Evolutionary conservation across 768 basidiomycete species (phyloP).

Genomic region (Kwoniella newhampshirensis): DNA sequence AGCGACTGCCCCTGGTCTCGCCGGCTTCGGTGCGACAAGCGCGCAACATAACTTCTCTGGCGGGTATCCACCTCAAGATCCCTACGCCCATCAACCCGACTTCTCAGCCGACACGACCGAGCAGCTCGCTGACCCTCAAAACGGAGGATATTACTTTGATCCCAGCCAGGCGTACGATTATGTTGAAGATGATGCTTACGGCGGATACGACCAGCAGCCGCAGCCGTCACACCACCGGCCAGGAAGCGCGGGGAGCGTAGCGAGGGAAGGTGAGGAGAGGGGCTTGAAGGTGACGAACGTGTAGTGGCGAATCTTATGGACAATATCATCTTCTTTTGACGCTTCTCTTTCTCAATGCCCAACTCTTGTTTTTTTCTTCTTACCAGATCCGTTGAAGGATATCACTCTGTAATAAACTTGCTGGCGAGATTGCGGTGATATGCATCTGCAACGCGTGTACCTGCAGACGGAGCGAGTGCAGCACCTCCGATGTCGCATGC

Average conservation of each 20-base stretch:
- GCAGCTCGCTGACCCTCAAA: not conserved
- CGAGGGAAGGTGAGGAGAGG: conserved; percentile 20
- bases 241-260: conserved; percentile 41
- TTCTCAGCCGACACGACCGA: conserved; percentile 6
- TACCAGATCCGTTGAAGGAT: too few relatives aligned
- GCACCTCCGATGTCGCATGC: too few relatives aligned
- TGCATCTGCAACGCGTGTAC: too few relatives aligned
- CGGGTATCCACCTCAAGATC: conserved; percentile 11
- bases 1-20: conserved; percentile 37
- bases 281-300: conserved; percentile 39
- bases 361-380: too few relatives aligned
- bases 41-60: conserved; percentile 25
- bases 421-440: not conserved
- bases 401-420: not conserved
- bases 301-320: not conserved
- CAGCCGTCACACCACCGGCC: conserved; percentile 16
- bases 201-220: conserved; percentile 31
- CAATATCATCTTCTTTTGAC: too few relatives aligned
- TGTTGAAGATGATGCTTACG: conserved; percentile 37
- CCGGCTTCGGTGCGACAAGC: conserved; percentile 38
- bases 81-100: conserved; percentile 5
- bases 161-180: conserved; percentile 38
- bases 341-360: too few relatives aligned
- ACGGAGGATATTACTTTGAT: conserved; percentile 35
- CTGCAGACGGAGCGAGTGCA: too few relatives aligned